Base-by-base conservation (phyloP, 2,329 filamentous ascomycete genomes). In the Acrodontium crateriforme region DNA sequence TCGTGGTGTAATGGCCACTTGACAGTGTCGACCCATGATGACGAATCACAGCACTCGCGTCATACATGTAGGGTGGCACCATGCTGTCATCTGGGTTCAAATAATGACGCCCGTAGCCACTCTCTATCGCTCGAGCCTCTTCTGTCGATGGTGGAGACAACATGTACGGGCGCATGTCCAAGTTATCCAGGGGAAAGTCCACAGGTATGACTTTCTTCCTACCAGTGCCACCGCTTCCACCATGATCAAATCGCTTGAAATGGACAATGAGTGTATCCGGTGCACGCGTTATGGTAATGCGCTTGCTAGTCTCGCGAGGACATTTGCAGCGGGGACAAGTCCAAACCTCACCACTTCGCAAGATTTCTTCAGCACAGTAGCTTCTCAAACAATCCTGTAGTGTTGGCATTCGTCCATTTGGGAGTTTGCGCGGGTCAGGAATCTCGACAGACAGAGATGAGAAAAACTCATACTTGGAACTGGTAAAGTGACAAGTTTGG, bases 41-140 rank as follows among this genome's bases (percentile, higher is more conserved):
- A 36, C 79, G 66, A 29, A 91, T 71, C 5, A 94, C 78, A 2
- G 76, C 87, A 49, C 92, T 94, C 28, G 80, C 76, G 47, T 92
- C 78, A 53, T 94, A 98, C 4, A 63, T 59, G 46, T 79, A 83
- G 0, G 79, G 76, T 1, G 57, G 56, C 9, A 54, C 59, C 54
- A 62, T 62, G 1, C 50, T 49, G 2, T 50, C 45, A 26, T 60
- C 59, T 1, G 48, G 39, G 23, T 57, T 57, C 15, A 58, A 36
- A 5, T 40, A 40, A 1, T 51, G 45, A 6, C 52, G 30, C 2
- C 53, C 10, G 42, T 48, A 30, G 34, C 48, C 39, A 47, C 55
- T 29, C 21, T 44, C 34, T 21, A 52, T 45, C 21, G 45, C 27
- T 31, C 42, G 42, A 12, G 32, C 49, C 34, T 48, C 44, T 18